Evolutionary conservation across 23 red algal genomes (phyloP).

Genomic region (Gracilariopsis chorda): DNA sequence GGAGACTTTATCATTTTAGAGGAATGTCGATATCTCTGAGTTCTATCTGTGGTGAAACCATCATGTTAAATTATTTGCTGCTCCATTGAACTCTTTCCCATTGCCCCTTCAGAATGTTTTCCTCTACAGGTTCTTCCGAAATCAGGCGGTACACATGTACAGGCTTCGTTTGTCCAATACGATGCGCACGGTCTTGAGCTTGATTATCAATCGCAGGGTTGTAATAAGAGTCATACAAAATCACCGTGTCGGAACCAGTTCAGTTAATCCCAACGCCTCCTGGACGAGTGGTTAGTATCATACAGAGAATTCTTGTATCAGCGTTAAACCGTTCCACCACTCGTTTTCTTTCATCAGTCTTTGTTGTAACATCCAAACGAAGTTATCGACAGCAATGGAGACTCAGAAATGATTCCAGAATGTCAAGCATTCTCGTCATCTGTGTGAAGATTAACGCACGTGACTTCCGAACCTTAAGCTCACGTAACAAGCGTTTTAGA

Average conservation of each 20-base stretch:
- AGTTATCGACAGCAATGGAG: constrained; percentile 68
- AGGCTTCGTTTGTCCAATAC: constrained; percentile 91
- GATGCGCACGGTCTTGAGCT: constrained; percentile 90
- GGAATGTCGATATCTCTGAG: too few relatives aligned
- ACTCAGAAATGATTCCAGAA: constrained; percentile 83
- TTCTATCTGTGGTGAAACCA: constrained; percentile 31
- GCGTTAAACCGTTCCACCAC: constrained; percentile 87
- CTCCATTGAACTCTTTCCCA: constrained; percentile 75
- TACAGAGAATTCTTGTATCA: constrained; percentile 66
- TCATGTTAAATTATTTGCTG: constrained; percentile 53
- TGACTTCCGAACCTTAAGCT: constrained; percentile 50
- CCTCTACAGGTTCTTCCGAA: constrained; percentile 76
- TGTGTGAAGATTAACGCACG: constrained; percentile 91
- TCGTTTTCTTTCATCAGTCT: constrained; percentile 68
- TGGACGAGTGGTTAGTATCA: constrained; percentile 79
- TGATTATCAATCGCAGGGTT: constrained; percentile 92
- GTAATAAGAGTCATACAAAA: constrained; percentile 94
- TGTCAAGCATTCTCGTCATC: constrained; percentile 82
- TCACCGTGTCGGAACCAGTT: constrained; percentile 85
- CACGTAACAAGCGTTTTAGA: constrained; percentile 46
- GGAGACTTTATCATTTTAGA: too few relatives aligned
- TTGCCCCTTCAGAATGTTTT: constrained; percentile 79
- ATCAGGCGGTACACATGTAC: constrained; percentile 84
- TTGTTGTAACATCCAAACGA: constrained; percentile 79
- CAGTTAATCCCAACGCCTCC: constrained; percentile 89